Evolutionary conservation across 2,329 filamentous ascomycete genomes (phyloP), one percentile per base, ranked within the genome.

Genomic region (Scytalidium lignicola): DNA sequence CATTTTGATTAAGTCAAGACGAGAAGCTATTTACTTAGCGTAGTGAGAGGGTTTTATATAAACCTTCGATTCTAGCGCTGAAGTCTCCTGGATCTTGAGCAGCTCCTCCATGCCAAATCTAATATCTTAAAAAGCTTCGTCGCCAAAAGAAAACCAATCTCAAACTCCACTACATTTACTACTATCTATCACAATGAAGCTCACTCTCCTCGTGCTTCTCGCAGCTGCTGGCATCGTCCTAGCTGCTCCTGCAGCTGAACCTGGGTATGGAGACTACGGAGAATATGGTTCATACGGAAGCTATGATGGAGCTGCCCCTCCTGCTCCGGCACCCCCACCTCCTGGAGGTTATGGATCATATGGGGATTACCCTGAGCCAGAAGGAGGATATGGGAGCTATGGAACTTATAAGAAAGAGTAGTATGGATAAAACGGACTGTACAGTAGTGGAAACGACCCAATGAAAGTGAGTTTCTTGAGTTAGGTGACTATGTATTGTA

Each of bases 221-320:
- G 52, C 56, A 21, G 53, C 56, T 17, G 49, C 51, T 29, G 49
- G 48, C 22, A 17, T 44, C 28, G 54, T 52, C 20, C 40, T 46
- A 37, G 55, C 53, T 45, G 45, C 50, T n/a, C 56, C 55, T 43
- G 50, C 48, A 41, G 47, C 53, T 23, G 21, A 50, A 19, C 49
- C 47, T 26, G 10, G 23, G 6, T 46, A 48, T 44, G 43, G 29
- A 20, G 42, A 49, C 29, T 53, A 52, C 43, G 50, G 41, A 10
- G 29, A 17, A 1, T 52, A 52, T 26, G 43, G 37, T 13, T 32
- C 29, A 2, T 51, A 51, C 23, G 45, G 49, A 15, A 39, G 44
- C 15, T 51, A 48, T 20, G 37, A 29, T 6, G 8, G 26, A 20
- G 2, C 44, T 22, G 15, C n/a, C 13, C 44, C 48, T 20, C 29